Conservation (phyloP, 2,329 filamentous ascomycete genomes). For the Fusarium incarnatum region DNA sequence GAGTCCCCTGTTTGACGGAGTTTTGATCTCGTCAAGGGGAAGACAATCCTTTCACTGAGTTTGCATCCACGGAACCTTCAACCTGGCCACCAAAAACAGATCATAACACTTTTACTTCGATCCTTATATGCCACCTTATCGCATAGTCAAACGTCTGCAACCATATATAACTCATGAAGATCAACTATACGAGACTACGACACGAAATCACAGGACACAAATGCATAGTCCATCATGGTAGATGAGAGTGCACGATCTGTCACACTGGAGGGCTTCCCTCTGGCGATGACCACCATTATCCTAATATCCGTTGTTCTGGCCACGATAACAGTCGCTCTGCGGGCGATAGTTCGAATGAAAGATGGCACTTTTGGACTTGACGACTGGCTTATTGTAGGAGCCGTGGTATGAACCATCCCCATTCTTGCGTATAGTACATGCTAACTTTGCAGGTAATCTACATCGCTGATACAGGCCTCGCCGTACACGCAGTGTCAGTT, state of each 20-base stretch:
- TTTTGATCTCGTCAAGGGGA: not conserved
- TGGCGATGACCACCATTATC: not conserved
- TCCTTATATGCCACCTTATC: not conserved
- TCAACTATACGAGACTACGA: not conserved
- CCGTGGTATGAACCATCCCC: not conserved
- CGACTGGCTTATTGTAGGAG: not conserved
- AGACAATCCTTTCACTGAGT: not conserved
- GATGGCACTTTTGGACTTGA: not conserved
- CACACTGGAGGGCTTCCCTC: not conserved
- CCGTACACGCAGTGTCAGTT: not conserved
- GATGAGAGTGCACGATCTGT: not conserved
- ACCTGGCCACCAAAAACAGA: not conserved
- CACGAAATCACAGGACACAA: not conserved
- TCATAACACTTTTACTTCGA: not conserved
- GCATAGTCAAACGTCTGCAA: not conserved
- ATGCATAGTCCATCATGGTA: not conserved
- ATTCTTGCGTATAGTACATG: accelerated
- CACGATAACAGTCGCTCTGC: not conserved
- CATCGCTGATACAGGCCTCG: not conserved
- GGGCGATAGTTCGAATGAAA: not conserved
- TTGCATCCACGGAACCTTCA: not conserved
- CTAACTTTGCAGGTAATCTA: not conserved
- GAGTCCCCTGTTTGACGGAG: not conserved
- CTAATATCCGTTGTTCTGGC: not conserved
- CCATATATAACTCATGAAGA: not conserved